phyloP scores from a whole-genome alignment of 345 rosid species.

The Dovyalis caffra region DNA sequence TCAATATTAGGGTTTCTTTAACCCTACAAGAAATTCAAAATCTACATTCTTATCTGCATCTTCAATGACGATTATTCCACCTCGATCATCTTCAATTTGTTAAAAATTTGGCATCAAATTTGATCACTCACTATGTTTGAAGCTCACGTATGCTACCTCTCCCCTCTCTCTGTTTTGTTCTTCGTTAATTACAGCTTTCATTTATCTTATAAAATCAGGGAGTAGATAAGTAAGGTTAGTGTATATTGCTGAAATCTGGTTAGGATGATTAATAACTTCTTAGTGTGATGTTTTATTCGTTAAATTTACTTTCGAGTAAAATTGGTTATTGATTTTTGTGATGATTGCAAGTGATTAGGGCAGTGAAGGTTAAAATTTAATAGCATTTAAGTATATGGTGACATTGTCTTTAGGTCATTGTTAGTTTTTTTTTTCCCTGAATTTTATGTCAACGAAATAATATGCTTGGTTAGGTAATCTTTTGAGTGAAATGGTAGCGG shows the following conservation, averaged over 20 bases:
- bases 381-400: no score
- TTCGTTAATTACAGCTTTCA: background rate
- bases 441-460: background rate
- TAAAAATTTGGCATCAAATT: background rate
- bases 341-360: background rate
- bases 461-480: background rate
- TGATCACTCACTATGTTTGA: slow-evolving; percentile 66
- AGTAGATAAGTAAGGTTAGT: background rate
- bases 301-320: background rate
- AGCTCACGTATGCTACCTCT: slow-evolving; percentile 64
- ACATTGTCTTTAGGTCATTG: no score
- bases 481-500: background rate
- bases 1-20: slow-evolving; percentile 12
- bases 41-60: background rate
- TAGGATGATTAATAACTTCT: background rate
- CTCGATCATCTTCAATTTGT: slow-evolving; percentile 37
- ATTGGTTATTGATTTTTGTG: background rate
- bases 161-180: background rate
- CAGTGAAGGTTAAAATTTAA: no score
- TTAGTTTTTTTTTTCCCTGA: background rate
- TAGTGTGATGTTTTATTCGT: background rate
- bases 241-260: background rate
- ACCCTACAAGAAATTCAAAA: background rate
- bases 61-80: slow-evolving; percentile 32
- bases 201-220: background rate